Evolutionary conservation across 306 rosid genomes (phyloP), one percentile per base, ranked within the genome.

Genomic region (Vicia sativa): DNA sequence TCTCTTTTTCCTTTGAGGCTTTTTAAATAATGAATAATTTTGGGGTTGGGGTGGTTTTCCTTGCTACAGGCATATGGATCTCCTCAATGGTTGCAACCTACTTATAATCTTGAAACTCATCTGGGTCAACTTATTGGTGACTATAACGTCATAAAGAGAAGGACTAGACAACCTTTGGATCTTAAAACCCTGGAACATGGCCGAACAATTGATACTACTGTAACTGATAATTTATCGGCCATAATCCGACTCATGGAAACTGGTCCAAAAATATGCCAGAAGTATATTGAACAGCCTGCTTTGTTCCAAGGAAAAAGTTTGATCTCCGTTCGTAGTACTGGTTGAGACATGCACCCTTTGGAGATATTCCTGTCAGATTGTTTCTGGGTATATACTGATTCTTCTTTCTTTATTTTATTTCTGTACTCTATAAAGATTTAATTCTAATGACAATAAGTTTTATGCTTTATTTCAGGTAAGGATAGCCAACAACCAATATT

Each of bases 131-230:
- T 93, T 66, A 93, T 90, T 74, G 98, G 98, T 53, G 90, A 93
- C 67, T 87, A 86, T 67, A 65, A 9, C 77, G 77, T 69, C 48
- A 76, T n/a, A 85, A 79, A 85, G 85, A 77, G 87, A 90, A 63
- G 91, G 90, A 13, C 78, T 62, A 44, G 74, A 88, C 87, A 85
- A 90, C 73, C 72, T 88, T 54, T 93, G 98, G 98, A 90, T 93
- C 84, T 70, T 90, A 71, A 93, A 90, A 82, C 98, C 98, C 13
- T 93, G 98, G 98, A 93, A 93, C 78, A 93, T 93, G 98, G 98
- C 97, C 85, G 97, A 14, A 93, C 98, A 43, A 93, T 93, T 60
- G 98, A 93, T 78, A 93, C 98, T 21, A 73, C 97, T 37, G 96
- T 90, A 41, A 90, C 95, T 44, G 93, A 88, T 83, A 82, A 83